Conservation (phyloP, 2,329 filamentous ascomycete genomes). For the Fragosphaeria purpurea region DNA sequence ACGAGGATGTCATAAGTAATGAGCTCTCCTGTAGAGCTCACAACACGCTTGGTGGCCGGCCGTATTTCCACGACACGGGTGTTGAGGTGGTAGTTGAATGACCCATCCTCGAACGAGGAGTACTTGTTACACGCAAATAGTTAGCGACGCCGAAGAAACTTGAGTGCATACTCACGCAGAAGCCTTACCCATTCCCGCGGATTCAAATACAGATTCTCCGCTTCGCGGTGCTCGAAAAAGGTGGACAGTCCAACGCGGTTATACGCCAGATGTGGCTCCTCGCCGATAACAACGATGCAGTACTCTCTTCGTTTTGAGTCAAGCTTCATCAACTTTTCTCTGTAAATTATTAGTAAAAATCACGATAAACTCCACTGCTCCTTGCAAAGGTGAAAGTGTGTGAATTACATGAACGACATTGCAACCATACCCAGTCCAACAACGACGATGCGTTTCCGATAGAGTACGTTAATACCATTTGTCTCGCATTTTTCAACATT, state of each 20-base stretch:
- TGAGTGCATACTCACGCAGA: too few species aligned
- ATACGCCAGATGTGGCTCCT: constrained; percentile 80
- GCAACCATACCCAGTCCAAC: constrained; percentile 90
- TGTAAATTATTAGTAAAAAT: constrained; percentile 23
- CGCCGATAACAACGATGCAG: constrained; percentile 74
- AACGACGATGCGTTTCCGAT: constrained; percentile 42
- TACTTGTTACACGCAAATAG: constrained; percentile 18
- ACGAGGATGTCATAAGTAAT: constrained; percentile 73
- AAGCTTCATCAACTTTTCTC: constrained; percentile 81
- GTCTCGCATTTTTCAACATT: too few species aligned
- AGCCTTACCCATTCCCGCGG: constrained; percentile 64
- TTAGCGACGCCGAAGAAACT: too few species aligned
- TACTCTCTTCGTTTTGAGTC: constrained; percentile 68
- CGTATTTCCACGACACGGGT: constrained; percentile 61
- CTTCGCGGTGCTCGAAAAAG: constrained; percentile 77
- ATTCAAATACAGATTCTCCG: constrained; percentile 84
- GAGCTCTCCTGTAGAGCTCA: constrained; percentile 53
- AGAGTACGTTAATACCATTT: not conserved
- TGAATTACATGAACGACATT: constrained; percentile 65
- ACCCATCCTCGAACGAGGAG: constrained; percentile 56
- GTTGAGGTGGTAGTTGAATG: constrained; percentile 63
- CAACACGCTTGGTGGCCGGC: constrained; percentile 53
- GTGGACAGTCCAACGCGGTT: constrained; percentile 83
- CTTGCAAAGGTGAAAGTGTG: too few species aligned
- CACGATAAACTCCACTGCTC: too few species aligned